Base-by-base conservation (phyloP, 1,284 basidiomycete genomes). In the Pseudozyma pruni region DNA sequence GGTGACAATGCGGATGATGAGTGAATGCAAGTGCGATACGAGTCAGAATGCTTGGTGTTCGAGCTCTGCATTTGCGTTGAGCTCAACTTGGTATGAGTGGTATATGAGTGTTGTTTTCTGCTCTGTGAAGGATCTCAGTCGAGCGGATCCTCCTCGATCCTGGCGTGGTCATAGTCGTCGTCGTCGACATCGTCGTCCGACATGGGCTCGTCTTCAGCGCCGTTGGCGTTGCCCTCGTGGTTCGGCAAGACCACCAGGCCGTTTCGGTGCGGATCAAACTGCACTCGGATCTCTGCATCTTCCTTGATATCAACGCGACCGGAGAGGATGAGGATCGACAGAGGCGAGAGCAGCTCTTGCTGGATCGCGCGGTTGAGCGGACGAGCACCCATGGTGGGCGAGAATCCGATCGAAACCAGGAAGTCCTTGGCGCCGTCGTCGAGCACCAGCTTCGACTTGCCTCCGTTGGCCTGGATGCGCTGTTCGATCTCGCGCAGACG, bases 291-390 rank as follows among this genome's bases (percentile, higher is more conserved):
- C 0, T 83, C 86, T 83, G 96, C 93, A 33, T 90, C 90, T 61
- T 98, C 93, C 44, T 89, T 87, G 54, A 96, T 85, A 44, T 89
- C 87, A 51, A 96, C 85, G 47, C 89, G 87, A 71, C 91, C 92
- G 34, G 91, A 90, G 43, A 98, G 88, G 45, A 98, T 87, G 85
- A 93, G 87, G 61, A 91, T 86, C 17, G 93, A 93, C 41, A 98
- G 85, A 9, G 95, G 95, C 83, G 96, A 94, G 75, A 98, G 87
- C 43, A 98, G 86, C 82, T 98, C 93, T 78, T 88, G 90, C 84
- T 97, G 94, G 77, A 99, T 96, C 8, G 91, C 88, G 38, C 94
- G 88, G 80, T 93, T 91, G 69, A 98, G 87, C 2, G 95, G 95
- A 51, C 95, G 89, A 52, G 94, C 95, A 43, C 75, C 77, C 71